Conservation (phyloP, 2,329 filamentous ascomycete species). For the Mycogone perniciosa region DNA sequence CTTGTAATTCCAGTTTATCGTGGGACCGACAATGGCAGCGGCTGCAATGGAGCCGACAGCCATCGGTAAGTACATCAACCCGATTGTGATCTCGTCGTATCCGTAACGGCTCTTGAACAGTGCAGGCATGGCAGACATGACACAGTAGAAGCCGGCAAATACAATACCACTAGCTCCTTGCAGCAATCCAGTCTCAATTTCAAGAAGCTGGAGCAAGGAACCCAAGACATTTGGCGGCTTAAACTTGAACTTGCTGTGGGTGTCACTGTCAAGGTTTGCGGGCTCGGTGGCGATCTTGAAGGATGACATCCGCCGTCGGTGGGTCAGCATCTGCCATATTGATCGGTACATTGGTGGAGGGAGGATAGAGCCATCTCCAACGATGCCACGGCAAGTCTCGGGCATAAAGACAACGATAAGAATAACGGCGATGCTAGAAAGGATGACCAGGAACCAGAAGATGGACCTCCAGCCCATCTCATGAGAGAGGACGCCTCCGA, state of each 20-base stretch:
- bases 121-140: slow-evolving; percentile 39
- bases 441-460: slow-evolving; percentile 56
- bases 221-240: slow-evolving; percentile 36
- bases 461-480: slow-evolving; percentile 54
- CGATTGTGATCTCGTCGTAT: slow-evolving; percentile 49
- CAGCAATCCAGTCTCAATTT: slow-evolving; percentile 39
- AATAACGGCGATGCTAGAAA: slow-evolving; percentile 33
- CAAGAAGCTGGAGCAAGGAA: slow-evolving; percentile 34
- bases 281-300: too few relatives aligned
- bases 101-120: slow-evolving; percentile 49
- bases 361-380: slow-evolving; percentile 46
- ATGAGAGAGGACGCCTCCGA: slow-evolving; percentile 52
- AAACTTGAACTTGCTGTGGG: slow-evolving; percentile 28
- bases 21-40: slow-evolving; percentile 41
- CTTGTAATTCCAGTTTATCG: slow-evolving; percentile 63
- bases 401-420: slow-evolving; percentile 46
- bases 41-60: slow-evolving; percentile 44
- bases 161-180: slow-evolving; percentile 39
- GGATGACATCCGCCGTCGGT: slow-evolving; percentile 11
- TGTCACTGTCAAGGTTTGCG: slow-evolving; percentile 4
- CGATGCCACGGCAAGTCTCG: slow-evolving; percentile 42
- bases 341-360: slow-evolving; percentile 34
- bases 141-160: slow-evolving; percentile 45
- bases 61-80: slow-evolving; percentile 47
- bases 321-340: slow-evolving; percentile 25